These are phyloP conservation scores for Penicillium brevicompactum DNA, from an alignment of 2,329 filamentous ascomycete species.

Conservation along the genomic window DNA sequence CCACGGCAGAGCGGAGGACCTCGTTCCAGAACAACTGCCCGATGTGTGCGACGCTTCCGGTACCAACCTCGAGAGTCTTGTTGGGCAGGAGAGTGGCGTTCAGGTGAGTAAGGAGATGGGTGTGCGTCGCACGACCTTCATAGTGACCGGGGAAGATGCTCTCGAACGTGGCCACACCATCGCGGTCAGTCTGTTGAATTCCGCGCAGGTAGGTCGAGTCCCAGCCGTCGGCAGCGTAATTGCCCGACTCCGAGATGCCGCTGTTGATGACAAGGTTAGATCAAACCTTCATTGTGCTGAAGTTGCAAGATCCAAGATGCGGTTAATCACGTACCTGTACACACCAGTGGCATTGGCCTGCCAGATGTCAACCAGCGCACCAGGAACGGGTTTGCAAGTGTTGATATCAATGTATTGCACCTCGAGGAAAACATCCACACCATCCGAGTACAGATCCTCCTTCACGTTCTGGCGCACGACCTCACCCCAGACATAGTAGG, in stretches of 20 bases:
- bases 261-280: constrained; percentile 13
- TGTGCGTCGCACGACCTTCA: constrained; percentile 50
- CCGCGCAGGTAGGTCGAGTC: constrained; percentile 53
- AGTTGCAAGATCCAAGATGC: background rate
- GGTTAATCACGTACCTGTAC: constrained; percentile 37
- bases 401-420: constrained; percentile 51
- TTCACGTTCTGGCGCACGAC: constrained; percentile 45
- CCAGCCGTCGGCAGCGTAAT: constrained; percentile 32
- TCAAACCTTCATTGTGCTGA: too few species aligned
- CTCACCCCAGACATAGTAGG: constrained; percentile 50
- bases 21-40: constrained; percentile 56
- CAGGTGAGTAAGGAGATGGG: constrained; percentile 52
- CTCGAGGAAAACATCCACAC: constrained; percentile 49
- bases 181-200: constrained; percentile 48
- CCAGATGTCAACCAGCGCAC: constrained; percentile 50
- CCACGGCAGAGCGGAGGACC: constrained; percentile 47
- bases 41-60: constrained; percentile 48
- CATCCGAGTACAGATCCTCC: constrained; percentile 40
- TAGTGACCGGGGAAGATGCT: constrained; percentile 54
- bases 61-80: constrained; percentile 49
- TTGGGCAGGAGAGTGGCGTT: constrained; percentile 42
- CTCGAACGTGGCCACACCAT: constrained; percentile 54
- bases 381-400: constrained; percentile 45
- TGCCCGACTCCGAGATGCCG: constrained; percentile 30
- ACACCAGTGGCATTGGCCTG: constrained; percentile 51